Evolutionary conservation across 2,329 filamentous ascomycete species (phyloP).

Genomic region (Trichoderma simmonsii): DNA sequence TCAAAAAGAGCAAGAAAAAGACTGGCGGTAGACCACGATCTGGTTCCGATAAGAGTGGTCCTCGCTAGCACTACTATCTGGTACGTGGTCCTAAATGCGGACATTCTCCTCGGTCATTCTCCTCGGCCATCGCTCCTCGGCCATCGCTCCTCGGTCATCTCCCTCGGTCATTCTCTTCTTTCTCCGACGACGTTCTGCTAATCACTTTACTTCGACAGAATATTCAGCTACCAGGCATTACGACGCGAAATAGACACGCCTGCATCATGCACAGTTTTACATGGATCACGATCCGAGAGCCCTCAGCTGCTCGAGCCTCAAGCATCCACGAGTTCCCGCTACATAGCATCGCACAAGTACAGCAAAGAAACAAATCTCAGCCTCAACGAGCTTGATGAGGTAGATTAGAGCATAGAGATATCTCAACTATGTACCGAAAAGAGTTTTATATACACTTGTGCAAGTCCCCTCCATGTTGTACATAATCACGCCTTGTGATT

Average conservation of each 20-base stretch:
- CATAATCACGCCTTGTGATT: slow-evolving; percentile 3
- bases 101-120: too few species aligned
- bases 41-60: neutral
- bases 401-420: neutral
- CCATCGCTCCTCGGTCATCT: too few species aligned
- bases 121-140: too few species aligned
- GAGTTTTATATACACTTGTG: neutral
- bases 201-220: neutral
- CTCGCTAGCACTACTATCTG: neutral
- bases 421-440: neutral
- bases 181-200: neutral
- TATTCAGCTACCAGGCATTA: neutral
- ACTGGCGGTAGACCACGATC: neutral
- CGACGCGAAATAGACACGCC: neutral
- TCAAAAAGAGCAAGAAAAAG: neutral
- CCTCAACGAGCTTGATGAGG: neutral
- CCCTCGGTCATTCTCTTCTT: too few species aligned
- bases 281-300: neutral
- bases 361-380: neutral
- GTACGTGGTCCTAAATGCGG: neutral
- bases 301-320: neutral
- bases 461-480: neutral
- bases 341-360: neutral
- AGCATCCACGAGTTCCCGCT: neutral
- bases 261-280: neutral